A percentile compares a stretch with the other conserved stretches of the same genome.
Conservation (phyloP, 495 filamentous ascomycete genomes). For the Baudoinia panamericana region DNA sequence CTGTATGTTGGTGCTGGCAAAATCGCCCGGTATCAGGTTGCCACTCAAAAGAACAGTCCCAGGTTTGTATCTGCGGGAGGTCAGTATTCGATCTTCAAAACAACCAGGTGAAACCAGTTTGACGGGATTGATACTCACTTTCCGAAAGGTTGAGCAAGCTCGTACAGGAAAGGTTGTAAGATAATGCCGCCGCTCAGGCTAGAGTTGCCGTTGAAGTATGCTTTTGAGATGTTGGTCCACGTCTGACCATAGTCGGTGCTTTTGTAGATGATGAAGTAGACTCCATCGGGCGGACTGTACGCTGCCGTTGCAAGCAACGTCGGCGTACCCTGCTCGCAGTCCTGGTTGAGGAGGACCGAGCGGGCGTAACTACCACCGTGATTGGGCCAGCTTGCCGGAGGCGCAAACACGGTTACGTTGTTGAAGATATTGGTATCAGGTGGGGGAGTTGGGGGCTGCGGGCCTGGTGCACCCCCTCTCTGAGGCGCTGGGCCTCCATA, state of each 20-base stretch:
- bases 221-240: constrained; percentile 47
- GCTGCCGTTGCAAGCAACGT: constrained; percentile 52
- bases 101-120: no score
- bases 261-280: constrained; percentile 52
- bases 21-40: constrained; percentile 46
- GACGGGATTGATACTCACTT: no score
- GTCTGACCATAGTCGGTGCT: constrained; percentile 46
- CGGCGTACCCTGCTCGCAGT: constrained; percentile 4
- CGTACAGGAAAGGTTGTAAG: constrained; percentile 54
- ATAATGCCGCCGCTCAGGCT: constrained; percentile 47
- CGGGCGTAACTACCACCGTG: no score
- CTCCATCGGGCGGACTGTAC: constrained; percentile 33
- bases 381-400: no score
- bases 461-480: no score
- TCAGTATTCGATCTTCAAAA: no score
- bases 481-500: no score
- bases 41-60: constrained; percentile 52
- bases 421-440: no score
- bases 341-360: constrained; percentile 33
- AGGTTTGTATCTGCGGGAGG: constrained; percentile 39
- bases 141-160: constrained; percentile 34
- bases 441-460: no score
- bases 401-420: no score
- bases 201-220: constrained; percentile 49
- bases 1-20: constrained; percentile 51